Evolutionary conservation across 2,329 filamentous ascomycete species (phyloP).

Genomic region (Boeremia exigua): DNA sequence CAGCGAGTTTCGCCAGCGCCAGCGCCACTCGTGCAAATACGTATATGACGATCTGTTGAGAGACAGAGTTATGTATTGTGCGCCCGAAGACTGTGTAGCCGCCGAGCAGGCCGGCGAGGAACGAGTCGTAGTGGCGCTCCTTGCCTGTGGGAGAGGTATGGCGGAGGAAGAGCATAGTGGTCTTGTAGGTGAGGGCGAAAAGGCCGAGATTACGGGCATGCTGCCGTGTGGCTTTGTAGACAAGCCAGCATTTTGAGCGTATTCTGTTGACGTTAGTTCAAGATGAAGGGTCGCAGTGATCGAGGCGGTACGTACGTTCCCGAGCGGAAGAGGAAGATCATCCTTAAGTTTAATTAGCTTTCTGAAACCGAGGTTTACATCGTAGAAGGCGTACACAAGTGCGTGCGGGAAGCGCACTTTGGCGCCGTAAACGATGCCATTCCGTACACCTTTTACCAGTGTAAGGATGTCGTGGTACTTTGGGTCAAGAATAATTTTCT

Average conservation of each 20-base stretch:
- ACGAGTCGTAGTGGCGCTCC: conserved; percentile 77
- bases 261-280: conserved; percentile 54
- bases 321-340: conserved; percentile 95
- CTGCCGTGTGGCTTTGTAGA: conserved; percentile 84
- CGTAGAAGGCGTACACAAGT: conserved; percentile 67
- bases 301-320: conserved; percentile 69
- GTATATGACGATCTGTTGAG: conserved; percentile 98
- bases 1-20: conserved; percentile 79
- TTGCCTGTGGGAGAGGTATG: conserved; percentile 58
- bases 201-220: conserved; percentile 91
- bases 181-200: conserved; percentile 92
- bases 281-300: not conserved
- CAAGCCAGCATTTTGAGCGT: conserved; percentile 76
- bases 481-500: conserved; percentile 80
- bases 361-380: not conserved
- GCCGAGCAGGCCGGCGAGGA: conserved; percentile 84
- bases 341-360: conserved; percentile 59
- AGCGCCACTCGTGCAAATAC: conserved; percentile 92
- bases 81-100: conserved; percentile 94
- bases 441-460: conserved; percentile 90
- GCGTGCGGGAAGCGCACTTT: conserved; percentile 99
- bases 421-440: conserved; percentile 94
- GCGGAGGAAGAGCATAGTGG: conserved; percentile 76
- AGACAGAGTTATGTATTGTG: conserved; percentile 77
- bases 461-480: conserved; percentile 83